phyloP scores from a whole-genome alignment of 345 rosid genomes.

The Anastatica hierochuntica region DNA sequence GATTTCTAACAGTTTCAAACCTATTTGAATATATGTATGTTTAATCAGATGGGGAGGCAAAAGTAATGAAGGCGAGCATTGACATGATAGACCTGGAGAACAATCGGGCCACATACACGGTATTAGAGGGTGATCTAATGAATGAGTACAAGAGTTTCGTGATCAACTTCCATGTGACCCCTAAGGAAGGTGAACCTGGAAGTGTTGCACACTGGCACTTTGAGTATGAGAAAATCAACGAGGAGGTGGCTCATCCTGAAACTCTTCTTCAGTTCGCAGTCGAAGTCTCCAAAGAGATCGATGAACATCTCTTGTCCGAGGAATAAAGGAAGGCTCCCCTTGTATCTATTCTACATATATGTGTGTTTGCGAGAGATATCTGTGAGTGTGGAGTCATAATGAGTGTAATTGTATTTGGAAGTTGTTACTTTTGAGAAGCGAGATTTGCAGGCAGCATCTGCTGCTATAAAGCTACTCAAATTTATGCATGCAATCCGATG shows the following conservation, averaged over 20 bases:
- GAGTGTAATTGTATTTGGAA: too few species aligned
- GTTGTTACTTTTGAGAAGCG: background rate
- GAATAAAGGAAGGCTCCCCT: background rate
- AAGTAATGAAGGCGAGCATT: background rate
- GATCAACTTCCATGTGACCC: slow-evolving; percentile 3
- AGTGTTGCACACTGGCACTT: slow-evolving; percentile 19
- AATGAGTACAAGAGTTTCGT: slow-evolving; percentile 8
- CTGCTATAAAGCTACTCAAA: too few species aligned
- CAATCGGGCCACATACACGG: background rate
- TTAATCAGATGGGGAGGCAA: slow-evolving; percentile 13
- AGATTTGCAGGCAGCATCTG: too few species aligned
- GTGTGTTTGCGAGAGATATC: too few species aligned
- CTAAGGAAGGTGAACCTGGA: slow-evolving; percentile 3
- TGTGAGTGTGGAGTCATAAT: too few species aligned
- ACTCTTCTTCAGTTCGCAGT: slow-evolving; percentile 6
- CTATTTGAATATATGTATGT: background rate
- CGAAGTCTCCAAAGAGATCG: slow-evolving; percentile 19
- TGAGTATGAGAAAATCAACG: slow-evolving; percentile 24
- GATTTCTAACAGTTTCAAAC: background rate
- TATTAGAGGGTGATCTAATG: slow-evolving; percentile 12
- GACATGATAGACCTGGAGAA: slow-evolving; percentile 3
- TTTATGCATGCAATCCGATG: too few species aligned
- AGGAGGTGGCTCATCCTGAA: slow-evolving; percentile 25
- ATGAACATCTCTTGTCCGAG: too few species aligned
- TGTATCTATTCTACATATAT: too few species aligned